phyloP scores from a whole-genome alignment of 2,329 filamentous ascomycete genomes.

The Lasiodiplodia citricola region DNA sequence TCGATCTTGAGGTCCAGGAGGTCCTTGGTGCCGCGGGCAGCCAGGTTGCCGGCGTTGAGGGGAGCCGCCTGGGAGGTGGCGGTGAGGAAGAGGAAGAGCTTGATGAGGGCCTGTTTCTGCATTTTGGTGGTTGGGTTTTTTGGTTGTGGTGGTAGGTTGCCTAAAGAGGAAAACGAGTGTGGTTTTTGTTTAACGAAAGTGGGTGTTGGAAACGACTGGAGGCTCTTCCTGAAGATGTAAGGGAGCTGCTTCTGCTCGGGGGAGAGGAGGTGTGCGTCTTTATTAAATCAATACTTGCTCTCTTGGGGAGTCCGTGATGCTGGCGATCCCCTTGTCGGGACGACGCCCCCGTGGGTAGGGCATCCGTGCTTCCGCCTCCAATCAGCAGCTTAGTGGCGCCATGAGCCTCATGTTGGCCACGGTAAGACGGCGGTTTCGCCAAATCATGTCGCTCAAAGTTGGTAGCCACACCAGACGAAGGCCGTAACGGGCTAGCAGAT shows the following conservation, averaged over 20 bases:
- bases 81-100: background rate
- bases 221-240: background rate
- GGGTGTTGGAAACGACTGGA: background rate
- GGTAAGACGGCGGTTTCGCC: background rate
- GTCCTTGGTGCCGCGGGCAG: background rate
- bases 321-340: background rate
- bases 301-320: too few relatives aligned
- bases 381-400: background rate
- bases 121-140: background rate
- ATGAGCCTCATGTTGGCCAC: background rate
- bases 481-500: background rate
- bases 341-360: background rate
- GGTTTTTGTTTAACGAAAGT: background rate
- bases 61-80: background rate
- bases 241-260: too few relatives aligned
- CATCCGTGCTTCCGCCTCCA: background rate
- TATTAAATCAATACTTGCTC: too few relatives aligned
- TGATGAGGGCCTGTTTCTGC: background rate
- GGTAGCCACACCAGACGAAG: background rate
- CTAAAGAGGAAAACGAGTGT: background rate
- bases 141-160: background rate
- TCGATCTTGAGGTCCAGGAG: too few relatives aligned
- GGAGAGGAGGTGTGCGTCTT: too few relatives aligned
- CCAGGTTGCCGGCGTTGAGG: background rate
- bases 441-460: background rate